These are phyloP conservation scores for Datura wrightii DNA, from an alignment of 257 asterid species.

Conservation along the genomic window DNA sequence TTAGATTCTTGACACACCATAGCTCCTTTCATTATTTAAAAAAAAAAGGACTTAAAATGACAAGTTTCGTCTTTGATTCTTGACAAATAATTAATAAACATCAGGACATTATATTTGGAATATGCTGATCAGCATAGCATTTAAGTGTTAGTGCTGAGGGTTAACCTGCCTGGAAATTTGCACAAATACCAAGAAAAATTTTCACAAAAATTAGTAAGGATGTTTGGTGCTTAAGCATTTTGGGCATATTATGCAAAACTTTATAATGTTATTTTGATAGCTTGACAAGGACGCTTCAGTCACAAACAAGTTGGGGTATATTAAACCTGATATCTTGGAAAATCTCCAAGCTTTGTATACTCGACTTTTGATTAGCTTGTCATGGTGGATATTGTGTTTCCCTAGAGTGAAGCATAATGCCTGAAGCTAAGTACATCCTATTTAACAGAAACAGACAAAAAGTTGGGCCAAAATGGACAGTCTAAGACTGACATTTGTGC, in stretches of 20 bases:
- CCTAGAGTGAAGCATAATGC: background rate
- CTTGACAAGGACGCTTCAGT: background rate
- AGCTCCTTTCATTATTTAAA: background rate
- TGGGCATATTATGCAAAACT: background rate
- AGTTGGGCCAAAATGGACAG: background rate
- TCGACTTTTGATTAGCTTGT: background rate
- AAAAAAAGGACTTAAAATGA: background rate
- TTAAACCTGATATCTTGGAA: background rate
- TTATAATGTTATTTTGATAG: too few relatives aligned
- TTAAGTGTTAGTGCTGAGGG: background rate
- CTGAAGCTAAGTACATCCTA: slow-evolving; percentile 4
- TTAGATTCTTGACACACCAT: background rate
- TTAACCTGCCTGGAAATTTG: background rate
- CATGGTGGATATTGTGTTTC: background rate
- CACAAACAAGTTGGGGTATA: slow-evolving; percentile 8
- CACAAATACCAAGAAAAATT: background rate
- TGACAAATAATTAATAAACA: background rate
- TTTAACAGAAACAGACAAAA: background rate
- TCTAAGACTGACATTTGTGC: background rate
- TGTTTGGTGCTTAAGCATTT: background rate
- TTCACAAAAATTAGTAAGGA: background rate
- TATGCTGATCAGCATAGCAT: background rate
- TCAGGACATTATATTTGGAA: background rate
- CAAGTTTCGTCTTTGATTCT: background rate
- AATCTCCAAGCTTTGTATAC: background rate